Percentiles rank a stretch among this genome's conserved stretches.
phyloP scores from a whole-genome alignment of 2,329 filamentous ascomycete genomes.

The Colletotrichum magnum region DNA sequence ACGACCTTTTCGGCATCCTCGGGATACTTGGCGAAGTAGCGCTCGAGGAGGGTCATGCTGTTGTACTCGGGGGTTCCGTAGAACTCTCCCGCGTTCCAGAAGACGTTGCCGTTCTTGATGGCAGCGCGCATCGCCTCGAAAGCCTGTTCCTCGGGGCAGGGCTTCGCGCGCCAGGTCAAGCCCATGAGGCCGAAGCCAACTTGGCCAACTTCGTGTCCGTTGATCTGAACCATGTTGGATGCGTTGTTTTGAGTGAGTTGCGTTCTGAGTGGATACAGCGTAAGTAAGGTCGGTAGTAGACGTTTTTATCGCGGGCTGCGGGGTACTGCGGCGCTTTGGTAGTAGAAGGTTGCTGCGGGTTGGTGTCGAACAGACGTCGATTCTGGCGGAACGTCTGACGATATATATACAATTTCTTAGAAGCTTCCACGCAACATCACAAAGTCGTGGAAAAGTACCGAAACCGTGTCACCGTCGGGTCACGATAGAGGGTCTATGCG shows the following conservation, averaged over 20 bases:
- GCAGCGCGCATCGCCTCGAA: conserved; percentile 70
- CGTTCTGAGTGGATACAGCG: background rate
- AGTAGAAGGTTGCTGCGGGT: background rate
- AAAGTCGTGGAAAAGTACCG: background rate
- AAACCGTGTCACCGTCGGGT: background rate
- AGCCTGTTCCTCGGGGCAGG: conserved; percentile 60
- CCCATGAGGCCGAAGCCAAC: conserved; percentile 71
- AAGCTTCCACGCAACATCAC: conserved; percentile 10
- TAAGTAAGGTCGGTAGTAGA: background rate
- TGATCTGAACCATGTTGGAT: conserved; percentile 50
- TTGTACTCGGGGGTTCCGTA: conserved; percentile 74
- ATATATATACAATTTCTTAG: conserved; percentile 18
- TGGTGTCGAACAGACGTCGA: background rate
- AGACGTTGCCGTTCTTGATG: conserved; percentile 59
- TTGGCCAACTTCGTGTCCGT: conserved; percentile 61
- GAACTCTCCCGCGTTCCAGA: conserved; percentile 76
- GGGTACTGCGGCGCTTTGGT: background rate
- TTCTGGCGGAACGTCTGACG: background rate
- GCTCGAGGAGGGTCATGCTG: conserved; percentile 70
- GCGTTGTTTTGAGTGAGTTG: background rate
- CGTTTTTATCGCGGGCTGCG: conserved; percentile 5
- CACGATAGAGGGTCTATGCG: too few relatives aligned
- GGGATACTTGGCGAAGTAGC: conserved; percentile 75
- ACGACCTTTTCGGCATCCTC: conserved; percentile 74
- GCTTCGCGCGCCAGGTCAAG: conserved; percentile 58